phyloP scores from a whole-genome alignment of 306 rosid species.

The Vigna trinervia region DNA sequence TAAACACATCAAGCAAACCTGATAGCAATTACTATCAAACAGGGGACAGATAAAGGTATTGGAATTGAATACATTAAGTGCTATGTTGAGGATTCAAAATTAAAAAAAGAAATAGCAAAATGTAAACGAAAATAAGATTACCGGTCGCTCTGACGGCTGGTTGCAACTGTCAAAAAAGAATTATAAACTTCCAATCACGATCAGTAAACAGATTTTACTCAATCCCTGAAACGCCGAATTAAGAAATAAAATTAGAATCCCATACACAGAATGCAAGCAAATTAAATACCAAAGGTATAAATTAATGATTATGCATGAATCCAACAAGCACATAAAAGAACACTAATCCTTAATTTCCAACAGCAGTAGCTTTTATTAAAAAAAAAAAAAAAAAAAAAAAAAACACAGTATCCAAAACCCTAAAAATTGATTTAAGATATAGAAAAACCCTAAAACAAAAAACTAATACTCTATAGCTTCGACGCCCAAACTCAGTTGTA shows the following conservation, averaged over 20 bases:
- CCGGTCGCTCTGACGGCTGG: conserved; percentile 38
- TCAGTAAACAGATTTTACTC: conserved; percentile 23
- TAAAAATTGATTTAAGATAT: conserved; percentile 37
- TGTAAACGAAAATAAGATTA: conserved; percentile 36
- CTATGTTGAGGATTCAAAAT: background rate
- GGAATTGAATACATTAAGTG: conserved; percentile 1
- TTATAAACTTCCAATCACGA: conserved; percentile 30
- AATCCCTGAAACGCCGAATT: conserved; percentile 49
- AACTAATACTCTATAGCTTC: background rate
- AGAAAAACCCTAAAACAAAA: conserved; percentile 34
- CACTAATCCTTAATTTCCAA: conserved; percentile 22
- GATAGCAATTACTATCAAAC: background rate
- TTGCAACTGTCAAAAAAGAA: conserved; percentile 12
- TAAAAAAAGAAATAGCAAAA: background rate
- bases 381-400: too few relatives aligned
- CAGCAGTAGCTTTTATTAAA: background rate
- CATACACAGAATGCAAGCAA: conserved; percentile 18
- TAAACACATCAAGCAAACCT: conserved; percentile 17
- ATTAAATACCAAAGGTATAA: background rate
- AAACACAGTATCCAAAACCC: conserved; percentile 53
- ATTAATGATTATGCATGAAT: background rate
- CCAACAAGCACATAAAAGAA: background rate
- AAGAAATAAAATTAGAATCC: conserved; percentile 41
- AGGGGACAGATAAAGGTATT: background rate
- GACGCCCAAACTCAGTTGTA: background rate